Conservation (phyloP, 192 early-diverging fungal species). For the Entrophospora sp. region DNA sequence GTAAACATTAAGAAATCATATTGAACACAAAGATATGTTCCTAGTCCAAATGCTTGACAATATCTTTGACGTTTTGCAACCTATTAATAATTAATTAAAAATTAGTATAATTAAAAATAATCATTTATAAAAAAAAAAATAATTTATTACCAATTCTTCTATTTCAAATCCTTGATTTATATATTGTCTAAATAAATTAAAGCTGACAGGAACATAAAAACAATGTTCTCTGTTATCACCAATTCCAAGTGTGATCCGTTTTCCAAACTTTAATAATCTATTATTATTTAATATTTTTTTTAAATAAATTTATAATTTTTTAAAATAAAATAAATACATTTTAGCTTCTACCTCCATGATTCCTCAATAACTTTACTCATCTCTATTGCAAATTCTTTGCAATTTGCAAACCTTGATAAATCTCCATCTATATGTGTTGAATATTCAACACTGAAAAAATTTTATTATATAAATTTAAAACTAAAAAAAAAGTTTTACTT, state of each 20-base stretch:
- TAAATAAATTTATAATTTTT: neutral
- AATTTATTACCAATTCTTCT: constrained; percentile 59
- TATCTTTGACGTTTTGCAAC: constrained; percentile 85
- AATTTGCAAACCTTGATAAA: constrained; percentile 68
- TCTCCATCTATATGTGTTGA: constrained; percentile 85
- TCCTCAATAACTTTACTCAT: constrained; percentile 65
- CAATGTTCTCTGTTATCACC: constrained; percentile 89
- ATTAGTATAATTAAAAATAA: neutral
- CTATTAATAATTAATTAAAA: constrained; percentile 19
- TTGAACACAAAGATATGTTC: constrained; percentile 79
- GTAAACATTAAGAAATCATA: constrained; percentile 92
- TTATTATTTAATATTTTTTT: constrained; percentile 21
- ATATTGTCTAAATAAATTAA: constrained; percentile 74
- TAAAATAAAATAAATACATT: neutral
- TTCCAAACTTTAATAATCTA: constrained; percentile 61
- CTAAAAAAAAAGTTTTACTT: neutral
- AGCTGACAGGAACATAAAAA: constrained; percentile 82
- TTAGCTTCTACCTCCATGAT: constrained; percentile 46
- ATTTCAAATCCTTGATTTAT: constrained; percentile 77
- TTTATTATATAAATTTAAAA: neutral
- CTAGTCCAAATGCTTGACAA: constrained; percentile 77
- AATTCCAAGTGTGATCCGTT: constrained; percentile 78
- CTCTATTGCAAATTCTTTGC: constrained; percentile 64
- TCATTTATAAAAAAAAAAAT: neutral
- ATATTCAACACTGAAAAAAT: constrained; percentile 57